Base-by-base conservation (phyloP, 2,329 filamentous ascomycete species). In the Neofusicoccum cordaticola region DNA sequence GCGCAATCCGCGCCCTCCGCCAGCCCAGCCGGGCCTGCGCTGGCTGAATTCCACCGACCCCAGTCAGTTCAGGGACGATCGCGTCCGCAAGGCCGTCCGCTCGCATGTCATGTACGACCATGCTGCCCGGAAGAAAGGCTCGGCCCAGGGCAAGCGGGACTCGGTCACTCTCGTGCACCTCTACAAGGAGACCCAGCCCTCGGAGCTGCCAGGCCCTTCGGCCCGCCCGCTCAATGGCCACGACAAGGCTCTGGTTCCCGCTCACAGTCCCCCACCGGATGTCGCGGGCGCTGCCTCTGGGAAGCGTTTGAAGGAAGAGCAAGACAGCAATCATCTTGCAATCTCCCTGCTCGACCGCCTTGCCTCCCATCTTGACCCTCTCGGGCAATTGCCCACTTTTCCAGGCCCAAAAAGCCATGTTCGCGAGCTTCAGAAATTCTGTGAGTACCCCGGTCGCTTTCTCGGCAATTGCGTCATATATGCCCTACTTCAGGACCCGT, bases 31-130 rank as follows among this genome's bases (percentile, higher is more conserved):
- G 39, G 53, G 53, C 53, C 53, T 58, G 39, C 53, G 53, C 53
- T 58, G 53, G 53, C 53, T 58, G 3, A 58, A 58, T 15, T 58
- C 53, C 22, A 58, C 53, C 53, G 53, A 58, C 4, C 53, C 53
- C 41, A 58, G 53, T 37, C 53, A 58, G 53, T 58, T 58, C 15
- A 37, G 53, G 6, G 39, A 44, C 12, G 53, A 42, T 7, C 39
- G 53, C 15, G 53, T 58, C 12, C 53, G 53, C 39, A 58, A 58
- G n/a, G 39, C 53, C 22, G 53, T 58, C 39, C 53, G 53, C 39
- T 58, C 53, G 19, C 53, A 58, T 45, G 53, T 58, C 22, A 58
- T 58, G 53, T 58, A 58, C 39, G 53, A 58, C 27, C 53, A 58
- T 19, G 53, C 53, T 19, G 53, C 53, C 39, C 53, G 53, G 3